Conservation (phyloP, 208 protist genomes). For the Trichomonas vaginalis region DNA sequence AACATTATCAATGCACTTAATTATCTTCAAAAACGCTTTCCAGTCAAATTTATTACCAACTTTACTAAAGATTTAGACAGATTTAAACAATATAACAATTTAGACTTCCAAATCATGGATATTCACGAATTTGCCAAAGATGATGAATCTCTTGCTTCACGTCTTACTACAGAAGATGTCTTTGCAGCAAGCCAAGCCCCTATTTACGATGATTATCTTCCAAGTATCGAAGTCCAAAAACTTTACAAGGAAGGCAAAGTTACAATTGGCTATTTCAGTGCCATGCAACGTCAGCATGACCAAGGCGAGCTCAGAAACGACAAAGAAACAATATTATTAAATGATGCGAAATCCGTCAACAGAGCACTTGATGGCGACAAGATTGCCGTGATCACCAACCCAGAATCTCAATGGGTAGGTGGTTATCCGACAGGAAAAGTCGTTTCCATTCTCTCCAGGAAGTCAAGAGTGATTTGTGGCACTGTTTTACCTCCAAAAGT, state of each 20-base stretch:
- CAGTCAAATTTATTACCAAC: not conserved
- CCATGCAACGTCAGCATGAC: not conserved
- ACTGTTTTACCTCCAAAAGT: not conserved
- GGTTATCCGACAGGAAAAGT: slow-evolving; percentile 7
- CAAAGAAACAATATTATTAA: not conserved
- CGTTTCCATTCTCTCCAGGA: not conserved
- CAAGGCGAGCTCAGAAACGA: not conserved
- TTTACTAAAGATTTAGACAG: not conserved
- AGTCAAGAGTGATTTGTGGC: not conserved
- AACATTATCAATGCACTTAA: not conserved
- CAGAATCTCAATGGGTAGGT: not conserved
- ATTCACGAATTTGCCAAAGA: not conserved
- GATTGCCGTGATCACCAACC: slow-evolving; percentile 2
- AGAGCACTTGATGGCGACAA: slow-evolving; percentile 25
- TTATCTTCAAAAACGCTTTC: not conserved
- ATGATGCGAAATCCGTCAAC: not conserved
- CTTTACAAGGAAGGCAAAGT: not conserved
- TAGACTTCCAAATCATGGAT: not conserved
- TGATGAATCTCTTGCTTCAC: not conserved
- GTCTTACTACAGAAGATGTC: not conserved
- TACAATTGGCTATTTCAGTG: not conserved
- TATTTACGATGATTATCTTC: not conserved
- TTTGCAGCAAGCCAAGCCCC: not conserved
- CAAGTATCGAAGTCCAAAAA: not conserved
- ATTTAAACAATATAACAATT: not conserved